Evolutionary conservation across 768 basidiomycete genomes (phyloP).

Genomic region (Termitomyces eurrhizus): DNA sequence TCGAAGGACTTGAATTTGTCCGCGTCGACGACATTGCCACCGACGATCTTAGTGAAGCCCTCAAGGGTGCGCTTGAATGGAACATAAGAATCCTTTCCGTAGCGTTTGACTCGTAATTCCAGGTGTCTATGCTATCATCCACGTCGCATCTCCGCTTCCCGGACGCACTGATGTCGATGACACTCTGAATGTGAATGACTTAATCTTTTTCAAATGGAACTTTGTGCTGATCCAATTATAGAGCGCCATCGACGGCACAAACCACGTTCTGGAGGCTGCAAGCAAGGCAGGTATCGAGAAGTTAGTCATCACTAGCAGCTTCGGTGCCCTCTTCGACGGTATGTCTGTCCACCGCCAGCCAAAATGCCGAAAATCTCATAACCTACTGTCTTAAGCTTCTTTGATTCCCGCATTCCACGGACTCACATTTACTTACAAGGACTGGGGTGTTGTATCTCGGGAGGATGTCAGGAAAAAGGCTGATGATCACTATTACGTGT

Average conservation of each 20-base stretch:
- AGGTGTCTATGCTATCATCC: conserved; percentile 38
- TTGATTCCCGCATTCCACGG: conserved; percentile 20
- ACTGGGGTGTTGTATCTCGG: conserved; percentile 30
- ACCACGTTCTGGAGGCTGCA: conserved; percentile 26
- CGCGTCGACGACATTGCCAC: conserved; percentile 19
- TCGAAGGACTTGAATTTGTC: conserved; percentile 25
- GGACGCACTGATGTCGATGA: conserved; percentile 18
- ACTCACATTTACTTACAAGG: conserved; percentile 22
- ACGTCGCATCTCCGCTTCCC: conserved; percentile 29
- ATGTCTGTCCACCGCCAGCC: conserved; percentile 5
- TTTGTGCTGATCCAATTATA: conserved; percentile 3
- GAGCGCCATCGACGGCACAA: conserved; percentile 25
- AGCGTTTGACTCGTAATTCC: not conserved
- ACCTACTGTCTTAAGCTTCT: conserved; percentile 15
- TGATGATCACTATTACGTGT: conserved; percentile 28
- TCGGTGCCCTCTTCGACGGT: conserved; percentile 29
- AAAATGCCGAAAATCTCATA: not conserved
- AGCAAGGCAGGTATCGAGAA: conserved; percentile 24
- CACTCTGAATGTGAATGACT: conserved; percentile 16
- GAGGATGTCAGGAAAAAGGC: conserved; percentile 28
- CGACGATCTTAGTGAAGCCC: conserved; percentile 12
- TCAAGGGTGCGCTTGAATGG: conserved; percentile 15
- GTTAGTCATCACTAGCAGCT: conserved; percentile 30
- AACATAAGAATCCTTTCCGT: too few relatives aligned
- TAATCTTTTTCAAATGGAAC: not conserved